Base-by-base conservation (phyloP, 2,329 filamentous ascomycete genomes). In the Claviceps purpurea region DNA sequence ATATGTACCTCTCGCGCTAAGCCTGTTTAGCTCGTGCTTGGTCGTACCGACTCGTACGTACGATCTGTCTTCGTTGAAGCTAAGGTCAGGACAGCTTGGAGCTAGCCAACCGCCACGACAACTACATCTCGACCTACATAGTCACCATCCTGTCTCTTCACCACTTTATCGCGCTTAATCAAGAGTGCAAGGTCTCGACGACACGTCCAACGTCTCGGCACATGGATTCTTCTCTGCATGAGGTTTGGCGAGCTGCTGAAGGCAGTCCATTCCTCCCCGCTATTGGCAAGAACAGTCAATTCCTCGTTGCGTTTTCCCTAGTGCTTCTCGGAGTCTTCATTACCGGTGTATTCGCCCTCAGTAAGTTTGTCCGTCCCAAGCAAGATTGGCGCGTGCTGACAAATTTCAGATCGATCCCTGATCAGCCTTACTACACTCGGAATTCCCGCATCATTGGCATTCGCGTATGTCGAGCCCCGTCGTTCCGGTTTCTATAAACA, bases 161-260 rank as follows among this genome's bases (percentile, higher is more conserved):
- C 20, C 48, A 49, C 47, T 50, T 43, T 11, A 11, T 11, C 39
- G 34, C 45, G 42, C 37, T 24, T 18, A 16, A n/a, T 43, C 44
- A 48, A 40, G 38, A 8, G 42, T 16, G 41, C 40, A 34, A 24
- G 37, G 20, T 7, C 8, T 5, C 6, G 20, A 18, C 43, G 4
- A 50, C 16, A 37, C 42, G 20, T 18, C 47, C 37, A 18, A 43
- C 16, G 4, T 7, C 16, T 43, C 53, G 56, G 66, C 76, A 74
- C 73, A 87, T 87, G 83, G 84, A 86, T 79, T 80, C 82, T 65
- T 88, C 87, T 76, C 75, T 95, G 70, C 82, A 85, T 72, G 82
- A 93, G 70, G 79, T 95, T 74, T 97, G 91, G 91, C 85, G 94
- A 78, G 87, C 88, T 77, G 87, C 90, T 73, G 81, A 87, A 70